Base-by-base conservation (phyloP, 805 yeast genomes). In the Nakazawaea wyomingensis region DNA sequence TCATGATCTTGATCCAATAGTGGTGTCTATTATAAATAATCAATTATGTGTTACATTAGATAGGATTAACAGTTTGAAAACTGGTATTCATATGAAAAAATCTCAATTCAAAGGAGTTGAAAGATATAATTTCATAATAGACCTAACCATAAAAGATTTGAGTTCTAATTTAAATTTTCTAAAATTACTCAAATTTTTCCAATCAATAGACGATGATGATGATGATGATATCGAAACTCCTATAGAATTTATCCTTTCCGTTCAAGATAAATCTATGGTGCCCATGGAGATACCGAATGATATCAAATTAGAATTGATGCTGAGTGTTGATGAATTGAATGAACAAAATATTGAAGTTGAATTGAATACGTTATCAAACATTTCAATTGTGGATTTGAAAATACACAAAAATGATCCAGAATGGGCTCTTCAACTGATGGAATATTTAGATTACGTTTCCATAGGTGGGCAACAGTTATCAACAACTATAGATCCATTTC, bases 251-350 rank as follows among this genome's bases (percentile, higher is more conserved):
- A 21, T 34, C 27, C 28, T 31, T 13, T 19, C 34, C 4, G 39
- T 34, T 16, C 11, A 20, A 2, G n/a, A 26, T 5, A 5, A 20
- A 10, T 9, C 16, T 21, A 98, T 91, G 60, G 98, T 98, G 1
- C 99, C 99, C 0, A 93, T 93, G 56, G 73, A 91, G 1, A 54
- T 64, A 16, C 62, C 67, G 0, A 97, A 97, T 2, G 96, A 89
- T 60, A 93, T 10, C 14, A 8, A 21, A 5, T 5, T 7, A 7
- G 17, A n/a, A 9, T 17, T 32, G 10, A 32, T n/a, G 29, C 5
- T 3, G 4, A 33, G n/a, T 20, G 4, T 11, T 16, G 14, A 30
- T 14, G 30, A 24, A 14, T 11, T 24, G 5, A 13, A 10, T 8
- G 35, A 10, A 5, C 29, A 20, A 9, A 4, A 16, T 10, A 19